Evolutionary conservation across 805 yeast genomes (phyloP).

Genomic region (Naumovozyma baii): DNA sequence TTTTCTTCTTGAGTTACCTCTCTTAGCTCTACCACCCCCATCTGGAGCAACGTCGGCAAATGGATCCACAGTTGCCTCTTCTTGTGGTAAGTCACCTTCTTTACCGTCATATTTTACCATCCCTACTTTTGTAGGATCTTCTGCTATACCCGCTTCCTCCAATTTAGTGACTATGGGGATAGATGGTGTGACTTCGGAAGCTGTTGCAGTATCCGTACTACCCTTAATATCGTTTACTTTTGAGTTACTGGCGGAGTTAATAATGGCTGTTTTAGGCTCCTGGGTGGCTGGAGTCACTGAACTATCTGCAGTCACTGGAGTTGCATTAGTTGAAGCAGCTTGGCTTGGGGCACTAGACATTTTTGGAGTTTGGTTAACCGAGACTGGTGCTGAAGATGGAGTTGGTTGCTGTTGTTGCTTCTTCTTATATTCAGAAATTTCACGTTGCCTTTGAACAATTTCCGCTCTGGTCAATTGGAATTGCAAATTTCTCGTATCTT

Average conservation of each 20-base stretch:
- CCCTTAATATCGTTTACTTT: background rate
- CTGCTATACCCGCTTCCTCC: constrained; percentile 33
- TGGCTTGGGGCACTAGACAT: no score
- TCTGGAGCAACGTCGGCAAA: constrained; percentile 79
- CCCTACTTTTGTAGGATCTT: constrained; percentile 32
- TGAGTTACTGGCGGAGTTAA: no score
- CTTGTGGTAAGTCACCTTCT: constrained; percentile 35
- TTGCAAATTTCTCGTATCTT: constrained; percentile 87
- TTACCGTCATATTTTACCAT: constrained; percentile 34
- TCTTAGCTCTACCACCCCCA: constrained; percentile 68
- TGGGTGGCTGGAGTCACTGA: constrained; percentile 1
- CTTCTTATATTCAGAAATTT: constrained; percentile 33
- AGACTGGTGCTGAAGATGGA: background rate
- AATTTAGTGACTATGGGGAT: constrained; percentile 21
- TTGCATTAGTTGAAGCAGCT: background rate
- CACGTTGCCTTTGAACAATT: constrained; percentile 52
- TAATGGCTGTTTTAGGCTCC: background rate
- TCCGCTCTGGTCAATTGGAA: constrained; percentile 74
- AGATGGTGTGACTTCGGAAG: background rate
- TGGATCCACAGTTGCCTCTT: constrained; percentile 28
- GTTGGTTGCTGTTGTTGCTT: constrained; percentile 21
- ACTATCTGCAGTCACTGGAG: background rate
- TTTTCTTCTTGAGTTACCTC: constrained; percentile 57
- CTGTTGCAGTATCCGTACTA: background rate
- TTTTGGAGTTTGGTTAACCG: no score